Evolutionary conservation across 306 rosid genomes (phyloP), one percentile per base, ranked within the genome.

Genomic region (Hippophae rhamnoides): DNA sequence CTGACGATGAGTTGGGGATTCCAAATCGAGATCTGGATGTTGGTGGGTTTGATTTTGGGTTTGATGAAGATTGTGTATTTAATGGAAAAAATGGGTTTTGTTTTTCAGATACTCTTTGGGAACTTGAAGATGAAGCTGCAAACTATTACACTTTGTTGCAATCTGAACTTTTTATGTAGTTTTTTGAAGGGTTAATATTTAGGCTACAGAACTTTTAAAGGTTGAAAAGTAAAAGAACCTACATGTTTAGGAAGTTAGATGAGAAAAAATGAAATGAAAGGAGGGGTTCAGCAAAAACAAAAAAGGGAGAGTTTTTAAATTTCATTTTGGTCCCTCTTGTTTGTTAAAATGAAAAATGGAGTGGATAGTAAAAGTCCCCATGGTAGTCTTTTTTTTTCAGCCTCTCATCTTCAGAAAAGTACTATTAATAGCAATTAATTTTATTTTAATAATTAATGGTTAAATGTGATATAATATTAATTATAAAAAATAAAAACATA

Each of bases 1-100:
- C 97, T 0, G 97, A 90, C 54, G 97, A 86, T 53, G 95, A 90
- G 69, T 90, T 90, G 14, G 97, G 97, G 71, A 82, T 90, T 52
- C 97, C 97, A 41, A 77, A 62, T 9, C 60, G 51, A 18, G 78
- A 67, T 2, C 58, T 55, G 38, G 42, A 11, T 50, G 52, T 13
- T 13, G 12, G 14, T 14, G 72, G 73, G 9, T 25, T 41, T 0
- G 42, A 56, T 7, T 65, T 58, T 9, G 51, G 55, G 27, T 43
- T 50, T 8, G 65, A 57, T 13, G 74, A 58, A 11, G 77, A 63
- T 1, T 62, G 51, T 14, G 82, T 72, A 27, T 48, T 74, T 11
- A 13, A 10, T 11, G 69, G 70, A 5, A 69, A 62, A 4, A 58
- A 72, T 66, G 84, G 65, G 14, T 76, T 81, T 51, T 42, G 77